Percentiles rank a stretch among this genome's conserved stretches.
Conservation (phyloP, 257 asterid genomes). For the Coffea eugenioides region DNA sequence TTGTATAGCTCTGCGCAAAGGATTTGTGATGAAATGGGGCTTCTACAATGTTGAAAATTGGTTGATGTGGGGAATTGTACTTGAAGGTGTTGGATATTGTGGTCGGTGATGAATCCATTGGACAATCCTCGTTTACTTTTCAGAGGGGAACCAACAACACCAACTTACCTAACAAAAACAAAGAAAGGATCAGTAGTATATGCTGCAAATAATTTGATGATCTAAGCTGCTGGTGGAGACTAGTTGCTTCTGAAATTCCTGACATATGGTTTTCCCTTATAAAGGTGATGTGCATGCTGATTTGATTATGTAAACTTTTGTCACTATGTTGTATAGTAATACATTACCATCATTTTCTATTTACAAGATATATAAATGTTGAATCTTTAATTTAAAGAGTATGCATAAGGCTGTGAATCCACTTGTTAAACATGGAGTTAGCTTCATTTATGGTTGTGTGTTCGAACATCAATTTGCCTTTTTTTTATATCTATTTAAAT, state of each 20-base stretch:
- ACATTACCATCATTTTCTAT: too few species aligned
- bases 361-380: too few species aligned
- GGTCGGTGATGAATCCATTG: constrained; percentile 50
- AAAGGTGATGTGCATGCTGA: too few species aligned
- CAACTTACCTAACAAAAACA: too few species aligned
- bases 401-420: too few species aligned
- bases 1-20: constrained; percentile 21
- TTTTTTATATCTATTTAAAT: too few species aligned
- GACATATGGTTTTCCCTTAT: constrained; percentile 4
- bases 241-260: constrained; percentile 9
- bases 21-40: constrained; percentile 44
- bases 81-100: constrained; percentile 30
- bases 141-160: not conserved
- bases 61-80: constrained; percentile 47
- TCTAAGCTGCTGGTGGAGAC: not conserved
- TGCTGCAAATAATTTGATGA: not conserved
- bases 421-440: too few species aligned
- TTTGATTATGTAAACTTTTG: too few species aligned
- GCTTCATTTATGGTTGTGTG: too few species aligned
- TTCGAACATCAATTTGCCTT: too few species aligned
- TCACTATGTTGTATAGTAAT: too few species aligned
- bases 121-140: not conserved
- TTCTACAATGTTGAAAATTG: constrained; percentile 44
- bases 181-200: not conserved
- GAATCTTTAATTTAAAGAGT: too few species aligned